Percentiles rank a stretch among this genome's conserved stretches.
Evolutionary conservation across 2,329 filamentous ascomycete species (phyloP).

Genomic region (Blumeria hordei): DNA sequence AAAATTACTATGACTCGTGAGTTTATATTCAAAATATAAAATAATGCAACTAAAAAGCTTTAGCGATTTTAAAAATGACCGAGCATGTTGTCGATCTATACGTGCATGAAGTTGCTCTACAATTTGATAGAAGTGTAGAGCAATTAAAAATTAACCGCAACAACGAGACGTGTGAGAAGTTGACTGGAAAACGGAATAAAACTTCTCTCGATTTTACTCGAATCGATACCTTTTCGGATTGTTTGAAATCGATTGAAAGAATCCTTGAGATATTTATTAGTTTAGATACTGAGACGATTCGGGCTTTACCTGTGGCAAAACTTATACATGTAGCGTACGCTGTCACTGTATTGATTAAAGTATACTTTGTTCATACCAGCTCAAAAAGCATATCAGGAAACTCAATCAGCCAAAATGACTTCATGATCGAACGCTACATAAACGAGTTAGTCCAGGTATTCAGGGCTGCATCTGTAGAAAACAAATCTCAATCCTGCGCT

Average conservation of each 20-base stretch:
- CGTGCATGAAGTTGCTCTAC: constrained; percentile 33
- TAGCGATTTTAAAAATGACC: constrained; percentile 24
- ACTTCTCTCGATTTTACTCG: constrained; percentile 17
- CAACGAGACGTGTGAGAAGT: constrained; percentile 10
- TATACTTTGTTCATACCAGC: constrained; percentile 34
- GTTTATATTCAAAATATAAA: constrained; percentile 3
- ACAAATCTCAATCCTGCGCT: constrained; percentile 37
- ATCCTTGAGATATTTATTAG: constrained; percentile 26
- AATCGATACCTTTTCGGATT: constrained; percentile 26
- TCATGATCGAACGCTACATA: constrained; percentile 42
- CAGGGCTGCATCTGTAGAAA: constrained; percentile 33
- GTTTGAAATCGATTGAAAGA: constrained; percentile 26
- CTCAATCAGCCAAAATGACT: constrained; percentile 40
- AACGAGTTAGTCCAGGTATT: constrained; percentile 48
- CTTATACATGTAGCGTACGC: constrained; percentile 31
- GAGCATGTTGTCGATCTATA: constrained; percentile 28
- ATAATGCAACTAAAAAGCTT: constrained; percentile 3
- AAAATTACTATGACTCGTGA: constrained; percentile 15
- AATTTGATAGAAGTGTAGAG: constrained; percentile 29
- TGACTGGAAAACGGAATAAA: constrained; percentile 4
- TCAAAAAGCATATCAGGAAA: constrained; percentile 42
- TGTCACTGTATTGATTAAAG: constrained; percentile 32
- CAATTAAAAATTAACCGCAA: constrained; percentile 21
- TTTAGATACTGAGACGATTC: constrained; percentile 22
- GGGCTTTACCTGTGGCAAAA: constrained; percentile 24